phyloP scores from a whole-genome alignment of 306 rosid genomes.

The Abrus pulchellus region DNA sequence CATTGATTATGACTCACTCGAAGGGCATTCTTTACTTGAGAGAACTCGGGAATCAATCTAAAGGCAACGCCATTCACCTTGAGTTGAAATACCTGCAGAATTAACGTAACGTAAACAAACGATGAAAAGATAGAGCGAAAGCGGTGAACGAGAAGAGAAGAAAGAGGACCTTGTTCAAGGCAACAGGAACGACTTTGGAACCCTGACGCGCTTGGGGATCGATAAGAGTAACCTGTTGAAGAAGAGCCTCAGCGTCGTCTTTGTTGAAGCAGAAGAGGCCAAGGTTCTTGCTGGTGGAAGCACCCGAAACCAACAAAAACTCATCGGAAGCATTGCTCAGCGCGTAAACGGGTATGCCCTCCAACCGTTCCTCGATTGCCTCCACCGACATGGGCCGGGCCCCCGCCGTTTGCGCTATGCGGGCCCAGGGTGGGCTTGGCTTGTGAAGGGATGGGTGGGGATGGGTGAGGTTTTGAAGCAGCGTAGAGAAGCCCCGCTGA shows the following conservation, averaged over 20 bases:
- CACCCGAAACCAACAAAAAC: constrained; percentile 83
- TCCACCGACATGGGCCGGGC: constrained; percentile 60
- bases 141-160: neutral
- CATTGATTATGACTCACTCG: constrained; percentile 53
- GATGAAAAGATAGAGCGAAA: neutral
- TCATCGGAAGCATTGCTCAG: constrained; percentile 85
- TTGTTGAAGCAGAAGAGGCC: constrained; percentile 89
- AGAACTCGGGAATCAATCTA: constrained; percentile 83
- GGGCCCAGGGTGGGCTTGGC: constrained; percentile 65
- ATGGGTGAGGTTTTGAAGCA: constrained; percentile 31
- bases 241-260: constrained; percentile 86
- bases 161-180: constrained; percentile 74
- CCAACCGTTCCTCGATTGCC: constrained; percentile 81
- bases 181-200: constrained; percentile 90
- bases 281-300: constrained; percentile 66
- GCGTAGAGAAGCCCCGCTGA: constrained; percentile 10
- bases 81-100: constrained; percentile 81
- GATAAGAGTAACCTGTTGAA: constrained; percentile 65
- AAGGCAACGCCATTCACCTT: constrained; percentile 90
- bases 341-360: constrained; percentile 93
- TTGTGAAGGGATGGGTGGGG: neutral
- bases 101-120: neutral
- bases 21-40: constrained; percentile 80
- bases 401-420: constrained; percentile 47
- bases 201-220: constrained; percentile 72